Conservation (phyloP, 306 rosid species). For the Urtica urens region DNA sequence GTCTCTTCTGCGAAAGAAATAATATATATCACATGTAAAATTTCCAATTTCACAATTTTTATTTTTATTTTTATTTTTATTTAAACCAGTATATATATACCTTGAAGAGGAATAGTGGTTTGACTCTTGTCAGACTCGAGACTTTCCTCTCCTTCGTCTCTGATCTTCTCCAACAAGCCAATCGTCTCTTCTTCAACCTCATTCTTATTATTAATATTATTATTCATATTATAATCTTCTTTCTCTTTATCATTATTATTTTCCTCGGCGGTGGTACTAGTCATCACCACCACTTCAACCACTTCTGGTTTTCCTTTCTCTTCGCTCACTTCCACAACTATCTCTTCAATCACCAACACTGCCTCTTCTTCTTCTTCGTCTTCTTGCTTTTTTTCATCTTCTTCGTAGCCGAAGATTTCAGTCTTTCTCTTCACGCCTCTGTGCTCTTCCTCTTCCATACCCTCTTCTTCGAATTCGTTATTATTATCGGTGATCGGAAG, state of each 20-base stretch:
- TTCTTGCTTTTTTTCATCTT: neutral
- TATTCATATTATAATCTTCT: conserved; percentile 13
- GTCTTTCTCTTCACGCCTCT: conserved; percentile 11
- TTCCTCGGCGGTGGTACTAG: too few relatives aligned
- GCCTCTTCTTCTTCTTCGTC: conserved; percentile 15
- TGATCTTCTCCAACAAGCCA: conserved; percentile 29
- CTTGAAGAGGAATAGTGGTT: conserved; percentile 22
- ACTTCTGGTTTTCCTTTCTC: conserved; percentile 9
- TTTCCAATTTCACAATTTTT: too few relatives aligned
- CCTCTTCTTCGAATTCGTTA: conserved; percentile 15
- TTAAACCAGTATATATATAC: too few relatives aligned
- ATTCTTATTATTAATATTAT: conserved; percentile 23
- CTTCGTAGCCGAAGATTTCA: conserved; percentile 4
- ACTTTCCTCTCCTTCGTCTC: conserved; percentile 35
- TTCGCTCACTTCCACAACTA: conserved; percentile 14
- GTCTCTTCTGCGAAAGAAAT: neutral
- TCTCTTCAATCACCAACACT: conserved; percentile 1
- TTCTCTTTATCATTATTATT: conserved; percentile 15
- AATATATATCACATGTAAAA: too few relatives aligned
- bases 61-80: too few relatives aligned
- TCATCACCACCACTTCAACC: conserved; percentile 20
- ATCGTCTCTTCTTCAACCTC: conserved; percentile 34
- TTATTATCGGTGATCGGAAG: conserved; percentile 32
- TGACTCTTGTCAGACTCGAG: too few relatives aligned
- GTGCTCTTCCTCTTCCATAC: conserved; percentile 6